Base-by-base conservation (phyloP, 257 asterid species). In the Lycium barbarum region DNA sequence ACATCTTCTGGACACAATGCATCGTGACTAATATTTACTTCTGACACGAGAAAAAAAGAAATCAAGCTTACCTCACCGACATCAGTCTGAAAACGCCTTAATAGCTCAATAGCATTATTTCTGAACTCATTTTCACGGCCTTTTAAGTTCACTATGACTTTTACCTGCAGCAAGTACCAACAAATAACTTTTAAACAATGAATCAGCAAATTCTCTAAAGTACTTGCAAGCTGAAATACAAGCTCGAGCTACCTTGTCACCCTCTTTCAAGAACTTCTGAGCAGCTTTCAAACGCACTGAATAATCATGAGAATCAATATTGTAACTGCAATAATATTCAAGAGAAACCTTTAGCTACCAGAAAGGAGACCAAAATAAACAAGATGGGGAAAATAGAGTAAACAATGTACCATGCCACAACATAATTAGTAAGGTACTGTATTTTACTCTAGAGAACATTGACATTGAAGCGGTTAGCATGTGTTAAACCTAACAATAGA, bases 211-310 rank as follows among this genome's bases (percentile, higher is more conserved):
- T 51, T 74, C 43, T 22, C 62, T 13, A 26, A 26, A 26, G 63
- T 4, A 1, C 13, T 3, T 76, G 61, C 81, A 1, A 47, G 81
- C 43, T 12, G 81, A 74, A 47, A 40, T 40, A 33, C 71, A 79
- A 80, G 88, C 38, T 73, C 81, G 63, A 89, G 66, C 85, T 88
- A 96, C 99, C 98, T 94, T 97, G 85, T 97, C 98, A 40, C 99
- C 99, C 62, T 94, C 97, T 84, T 90, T 93, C 90, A 95, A 89
- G 86, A 97, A 97, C 85, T 87, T 97, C 90, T 90, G 93, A 47
- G 99, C 99, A 36, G 98, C 97, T 90, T 79, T 94, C 95, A 97
- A 86, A 49, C 98, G 98, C 86, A 97, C 99, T 9, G 97, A 84
- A 84, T 97, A 97, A 92, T 97, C 99, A 83, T 97, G 99, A 74